phyloP scores from a whole-genome alignment of 352 stramenopile genomes.

The Globisporangium carolinianum region DNA sequence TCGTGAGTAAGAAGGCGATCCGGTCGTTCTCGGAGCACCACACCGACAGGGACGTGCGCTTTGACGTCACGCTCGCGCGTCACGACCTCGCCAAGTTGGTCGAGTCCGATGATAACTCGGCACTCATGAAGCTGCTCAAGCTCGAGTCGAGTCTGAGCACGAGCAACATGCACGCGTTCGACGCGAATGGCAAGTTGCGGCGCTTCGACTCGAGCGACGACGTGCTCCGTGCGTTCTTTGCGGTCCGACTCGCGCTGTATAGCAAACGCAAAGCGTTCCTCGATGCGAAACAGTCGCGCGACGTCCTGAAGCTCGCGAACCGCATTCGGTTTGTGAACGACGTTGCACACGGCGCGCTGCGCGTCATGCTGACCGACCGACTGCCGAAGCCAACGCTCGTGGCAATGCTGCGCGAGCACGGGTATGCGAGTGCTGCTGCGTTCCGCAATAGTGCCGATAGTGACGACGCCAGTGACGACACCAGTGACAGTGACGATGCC shows the following conservation, averaged over 20 bases:
- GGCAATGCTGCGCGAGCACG: conserved; percentile 35
- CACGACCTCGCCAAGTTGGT: conserved; percentile 81
- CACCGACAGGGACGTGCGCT: conserved; percentile 88
- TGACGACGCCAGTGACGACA: conserved; percentile 18
- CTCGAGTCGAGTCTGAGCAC: conserved; percentile 91
- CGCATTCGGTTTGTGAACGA: conserved; percentile 97
- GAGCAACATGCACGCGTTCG: conserved; percentile 98
- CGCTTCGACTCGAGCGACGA: conserved; percentile 89
- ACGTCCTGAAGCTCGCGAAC: conserved; percentile 91
- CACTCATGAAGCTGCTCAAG: conserved; percentile 91
- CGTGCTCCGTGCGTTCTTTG: conserved; percentile 93
- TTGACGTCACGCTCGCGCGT: conserved; percentile 63
- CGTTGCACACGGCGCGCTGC: conserved; percentile 90
- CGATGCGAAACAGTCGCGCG: conserved; percentile 71
- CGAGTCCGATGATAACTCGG: conserved; percentile 22
- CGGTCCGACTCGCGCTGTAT: conserved; percentile 89
- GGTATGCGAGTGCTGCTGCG: conserved; percentile 38
- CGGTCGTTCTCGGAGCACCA: conserved; percentile 95
- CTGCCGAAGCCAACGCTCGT: conserved; percentile 59
- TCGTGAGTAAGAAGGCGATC: conserved; percentile 83
- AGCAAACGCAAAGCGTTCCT: conserved; percentile 74
- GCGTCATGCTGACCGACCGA: conserved; percentile 82
- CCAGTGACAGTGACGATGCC: conserved; percentile 20
- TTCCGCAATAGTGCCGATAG: conserved; percentile 23
- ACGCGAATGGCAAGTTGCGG: conserved; percentile 84